A percentile compares a stretch with the other conserved stretches of the same genome.
These are phyloP conservation scores for Aspergillus affinis DNA, from an alignment of 495 filamentous ascomycete genomes.

Conservation along the genomic window DNA sequence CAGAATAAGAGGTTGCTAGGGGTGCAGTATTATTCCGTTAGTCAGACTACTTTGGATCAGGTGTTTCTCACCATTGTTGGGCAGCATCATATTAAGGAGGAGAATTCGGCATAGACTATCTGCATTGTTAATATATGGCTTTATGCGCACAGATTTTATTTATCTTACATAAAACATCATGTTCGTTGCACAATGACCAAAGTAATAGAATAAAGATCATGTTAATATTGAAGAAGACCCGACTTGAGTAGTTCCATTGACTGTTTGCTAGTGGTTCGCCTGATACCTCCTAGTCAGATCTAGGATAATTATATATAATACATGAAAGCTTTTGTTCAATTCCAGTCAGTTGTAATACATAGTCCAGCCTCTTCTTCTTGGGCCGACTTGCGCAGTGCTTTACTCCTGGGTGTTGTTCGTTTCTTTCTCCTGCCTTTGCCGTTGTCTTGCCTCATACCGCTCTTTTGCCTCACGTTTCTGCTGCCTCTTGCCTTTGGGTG, in stretches of 20 bases:
- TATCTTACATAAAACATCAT: too few species aligned
- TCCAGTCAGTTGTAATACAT: neutral
- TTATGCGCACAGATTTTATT: too few species aligned
- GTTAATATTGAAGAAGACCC: neutral
- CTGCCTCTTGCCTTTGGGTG: slow-evolving; percentile 47
- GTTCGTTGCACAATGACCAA: too few species aligned
- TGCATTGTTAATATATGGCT: too few species aligned
- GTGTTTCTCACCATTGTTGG: slow-evolving; percentile 82
- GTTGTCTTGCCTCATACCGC: slow-evolving; percentile 42
- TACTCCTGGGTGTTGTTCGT: slow-evolving; percentile 24
- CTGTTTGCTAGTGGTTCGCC: too few species aligned
- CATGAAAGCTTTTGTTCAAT: neutral
- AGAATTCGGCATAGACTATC: slow-evolving; percentile 45
- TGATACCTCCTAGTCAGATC: too few species aligned
- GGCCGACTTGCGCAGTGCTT: neutral
- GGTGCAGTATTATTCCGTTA: slow-evolving; percentile 77
- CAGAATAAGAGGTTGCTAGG: slow-evolving; percentile 62
- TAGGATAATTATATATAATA: neutral
- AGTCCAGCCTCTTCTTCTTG: neutral
- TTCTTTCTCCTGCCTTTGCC: slow-evolving; percentile 47
- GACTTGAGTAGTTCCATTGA: too few species aligned
- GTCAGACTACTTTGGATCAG: slow-evolving; percentile 80
- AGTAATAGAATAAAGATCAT: too few species aligned
- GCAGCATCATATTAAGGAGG: slow-evolving; percentile 73
- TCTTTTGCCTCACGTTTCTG: slow-evolving; percentile 56